phyloP scores from a whole-genome alignment of 176 grass and related monocot genomes.

The Saccharum spontaneum region DNA sequence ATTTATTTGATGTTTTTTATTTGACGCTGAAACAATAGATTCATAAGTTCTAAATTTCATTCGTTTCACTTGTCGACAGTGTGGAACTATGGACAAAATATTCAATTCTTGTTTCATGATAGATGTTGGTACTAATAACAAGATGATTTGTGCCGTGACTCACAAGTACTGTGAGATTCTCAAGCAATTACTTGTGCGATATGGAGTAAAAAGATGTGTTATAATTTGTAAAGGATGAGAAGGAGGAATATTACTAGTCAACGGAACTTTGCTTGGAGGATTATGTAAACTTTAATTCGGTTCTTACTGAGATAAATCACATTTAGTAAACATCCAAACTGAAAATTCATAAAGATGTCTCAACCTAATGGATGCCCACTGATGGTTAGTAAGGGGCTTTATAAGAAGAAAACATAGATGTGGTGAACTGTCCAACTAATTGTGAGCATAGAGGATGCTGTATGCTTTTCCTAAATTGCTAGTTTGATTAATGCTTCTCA shows the following conservation, averaged over 20 bases:
- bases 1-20: neutral
- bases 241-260: neutral
- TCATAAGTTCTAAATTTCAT: neutral
- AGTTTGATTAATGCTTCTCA: neutral
- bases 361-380: neutral
- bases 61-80: neutral
- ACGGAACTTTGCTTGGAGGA: neutral
- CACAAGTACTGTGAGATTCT: neutral
- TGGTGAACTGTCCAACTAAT: neutral
- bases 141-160: neutral
- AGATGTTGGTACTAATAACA: conserved; percentile 18
- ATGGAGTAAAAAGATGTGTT: neutral
- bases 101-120: neutral
- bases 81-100: neutral
- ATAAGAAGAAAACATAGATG: neutral
- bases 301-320: neutral
- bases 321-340: conserved; percentile 6
- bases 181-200: neutral
- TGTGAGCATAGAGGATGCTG: neutral
- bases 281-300: neutral
- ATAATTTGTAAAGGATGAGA: neutral
- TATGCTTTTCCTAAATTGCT: neutral
- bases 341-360: neutral
- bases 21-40: neutral
- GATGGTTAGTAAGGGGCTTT: conserved; percentile 4